These are phyloP conservation scores for Ophiostoma sp. DNA, from an alignment of 2,329 filamentous ascomycete genomes.

Conservation along the genomic window DNA sequence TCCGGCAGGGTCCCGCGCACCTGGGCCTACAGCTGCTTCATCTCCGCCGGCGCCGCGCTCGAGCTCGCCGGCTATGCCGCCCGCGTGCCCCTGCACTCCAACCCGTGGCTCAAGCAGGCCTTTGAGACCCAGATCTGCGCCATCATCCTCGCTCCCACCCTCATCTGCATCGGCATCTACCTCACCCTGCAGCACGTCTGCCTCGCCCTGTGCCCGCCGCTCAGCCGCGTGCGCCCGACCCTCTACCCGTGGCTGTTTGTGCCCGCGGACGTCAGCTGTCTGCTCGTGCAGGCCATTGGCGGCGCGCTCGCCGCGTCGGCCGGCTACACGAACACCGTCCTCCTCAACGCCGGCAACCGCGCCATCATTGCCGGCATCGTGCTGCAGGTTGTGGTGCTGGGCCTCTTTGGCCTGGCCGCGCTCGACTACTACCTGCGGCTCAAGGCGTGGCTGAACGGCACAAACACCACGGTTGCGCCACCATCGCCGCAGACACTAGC, in stretches of 20 bases:
- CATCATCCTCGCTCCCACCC: constrained; percentile 55
- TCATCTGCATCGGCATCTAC: constrained; percentile 59
- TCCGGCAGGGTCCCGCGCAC: constrained; percentile 43
- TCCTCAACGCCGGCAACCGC: constrained; percentile 45
- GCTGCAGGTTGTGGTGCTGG: constrained; percentile 49
- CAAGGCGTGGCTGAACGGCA: constrained; percentile 36
- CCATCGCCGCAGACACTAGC: constrained; percentile 30
- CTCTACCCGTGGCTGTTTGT: constrained; percentile 55
- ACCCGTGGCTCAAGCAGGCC: constrained; percentile 50
- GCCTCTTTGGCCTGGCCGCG: constrained; percentile 41
- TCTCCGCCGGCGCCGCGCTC: constrained; percentile 46
- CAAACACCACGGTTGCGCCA: neutral
- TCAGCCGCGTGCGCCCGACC: constrained; percentile 49
- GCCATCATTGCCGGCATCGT: constrained; percentile 51
- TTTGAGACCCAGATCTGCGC: constrained; percentile 57
- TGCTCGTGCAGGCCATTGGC: constrained; percentile 55
- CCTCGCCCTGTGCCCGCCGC: constrained; percentile 43
- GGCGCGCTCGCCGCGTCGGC: constrained; percentile 51
- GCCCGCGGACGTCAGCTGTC: constrained; percentile 54
- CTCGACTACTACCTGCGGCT: constrained; percentile 45
- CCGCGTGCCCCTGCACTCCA: constrained; percentile 46
- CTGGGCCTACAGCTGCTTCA: constrained; percentile 49
- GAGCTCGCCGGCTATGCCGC: constrained; percentile 52
- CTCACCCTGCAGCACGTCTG: constrained; percentile 58
- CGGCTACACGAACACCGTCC: constrained; percentile 33